Percentiles rank a stretch among this genome's conserved stretches.
Evolutionary conservation across 2,329 filamentous ascomycete genomes (phyloP).

Genomic region (Botrytis porri): DNA sequence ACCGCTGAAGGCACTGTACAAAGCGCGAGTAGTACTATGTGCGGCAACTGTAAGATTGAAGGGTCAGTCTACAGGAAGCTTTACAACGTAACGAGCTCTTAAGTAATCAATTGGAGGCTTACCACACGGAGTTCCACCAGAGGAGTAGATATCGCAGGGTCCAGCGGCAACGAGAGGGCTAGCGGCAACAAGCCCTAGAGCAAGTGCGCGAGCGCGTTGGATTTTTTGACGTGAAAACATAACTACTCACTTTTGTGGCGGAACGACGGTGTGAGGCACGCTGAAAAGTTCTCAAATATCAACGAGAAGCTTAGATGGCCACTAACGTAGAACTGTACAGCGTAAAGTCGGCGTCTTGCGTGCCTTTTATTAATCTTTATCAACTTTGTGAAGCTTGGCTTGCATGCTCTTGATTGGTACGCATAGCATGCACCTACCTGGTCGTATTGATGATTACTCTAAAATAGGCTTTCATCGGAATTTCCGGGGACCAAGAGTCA

Average conservation of each 20-base stretch:
- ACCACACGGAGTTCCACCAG: slow-evolving; percentile 55
- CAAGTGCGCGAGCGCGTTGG: slow-evolving; percentile 29
- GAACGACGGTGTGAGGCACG: slow-evolving; percentile 10
- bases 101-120: neutral
- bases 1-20: slow-evolving; percentile 53
- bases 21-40: slow-evolving; percentile 61
- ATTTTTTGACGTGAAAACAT: slow-evolving; percentile 38
- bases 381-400: neutral
- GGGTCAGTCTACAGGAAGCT: neutral
- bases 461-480: neutral
- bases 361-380: neutral
- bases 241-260: slow-evolving; percentile 26
- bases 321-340: neutral
- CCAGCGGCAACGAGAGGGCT: slow-evolving; percentile 48
- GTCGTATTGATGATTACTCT: neutral
- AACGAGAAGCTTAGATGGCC: neutral
- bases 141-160: slow-evolving; percentile 60
- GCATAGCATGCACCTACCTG: neutral
- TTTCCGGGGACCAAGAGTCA: neutral
- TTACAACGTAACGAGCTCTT: neutral
- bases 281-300: neutral
- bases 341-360: neutral
- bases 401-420: slow-evolving; percentile 2
- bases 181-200: slow-evolving; percentile 39
- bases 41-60: slow-evolving; percentile 47